Evolutionary conservation across 805 yeast genomes (phyloP), one percentile per base, ranked within the genome.

Genomic region (Wickerhamomyces xylosicus): DNA sequence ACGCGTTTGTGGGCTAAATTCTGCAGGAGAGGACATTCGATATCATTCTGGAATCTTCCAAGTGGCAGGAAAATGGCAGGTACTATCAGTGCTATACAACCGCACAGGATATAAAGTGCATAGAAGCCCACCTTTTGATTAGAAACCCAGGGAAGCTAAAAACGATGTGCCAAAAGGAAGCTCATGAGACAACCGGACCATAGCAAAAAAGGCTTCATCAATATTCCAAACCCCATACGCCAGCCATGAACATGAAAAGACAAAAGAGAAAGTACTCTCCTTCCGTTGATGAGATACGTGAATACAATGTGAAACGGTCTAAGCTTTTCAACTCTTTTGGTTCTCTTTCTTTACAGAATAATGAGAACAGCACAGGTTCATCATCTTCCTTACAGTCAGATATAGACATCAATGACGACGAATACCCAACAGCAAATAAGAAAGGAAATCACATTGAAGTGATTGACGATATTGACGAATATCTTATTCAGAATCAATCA

Each of bases 291-390:
- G 52, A 48, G 10, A 36, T 48, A 4, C 37, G 52, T 5, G 47
- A 48, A 15, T 45, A 49, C 25, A 60, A 59, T 34, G 56, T 60
- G 47, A 63, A 63, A 41, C 52, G 54, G 33, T 56, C 48, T 33
- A 46, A 51, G 28, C 44, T 63, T 7, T 42, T 60, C 2, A 48
- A 50, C 17, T 66, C 61, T 42, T 47, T 63, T 15, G 58, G 52
- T 19, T 53, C 48, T 13, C 36, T 63, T n/a, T 43, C 54, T 2
- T 33, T 60, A 18, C 15, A 33, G 15, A 10, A 19, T 4, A 8
- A 11, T 9, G 13, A 15, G 19, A 33, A 19, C 25, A 15, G 25
- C 25, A 10, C 29, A 11, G 13, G 14, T 25, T 4, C 5, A 11
- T 15, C 18, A 15, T 31, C 33, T 14, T 15, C 31, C n/a, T n/a